Evolutionary conservation across 768 basidiomycete genomes (phyloP), one percentile per base, ranked within the genome.

Genomic region (Wakefieldia striispora): DNA sequence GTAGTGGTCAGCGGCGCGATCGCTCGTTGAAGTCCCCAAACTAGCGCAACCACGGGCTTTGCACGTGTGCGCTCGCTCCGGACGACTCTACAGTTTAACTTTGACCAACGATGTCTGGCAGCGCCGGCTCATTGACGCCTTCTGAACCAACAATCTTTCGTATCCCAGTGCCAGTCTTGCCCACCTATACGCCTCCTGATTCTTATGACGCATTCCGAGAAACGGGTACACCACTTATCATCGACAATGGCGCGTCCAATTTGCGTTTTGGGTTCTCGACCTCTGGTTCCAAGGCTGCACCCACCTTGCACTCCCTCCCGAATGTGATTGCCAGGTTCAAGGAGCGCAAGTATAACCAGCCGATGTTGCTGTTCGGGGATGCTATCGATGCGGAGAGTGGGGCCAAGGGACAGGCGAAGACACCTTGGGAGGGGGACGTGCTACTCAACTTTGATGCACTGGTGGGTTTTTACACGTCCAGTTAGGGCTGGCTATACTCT

Each of bases 401-500:
- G 11, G 86, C 91, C 50, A 80, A 86, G 58, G 79, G 82, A 2
- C 89, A 90, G 64, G 77, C 84, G 7, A 84, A 82, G 60, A 83
- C 82, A 0, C 86, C 95, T 46, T 98, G 90, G 86, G 97, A 99
- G 64, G 94, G 92, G 8, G 97, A 98, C 62, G 83, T 97, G 19
- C 67, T 97, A 40, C 76, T 92, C 58, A 94, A 93, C 68, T 90
- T 88, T 58, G 97, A 98, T 70, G 86, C 91, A 21, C 73, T 98
- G 78, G 95, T 97, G 71, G 71, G 90, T 76, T 23, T 24, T 44
- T 27, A 16, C 24, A 12, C 12, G 1, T 4, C 9, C n/a, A 4
- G 14, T 24, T 48, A 12, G 10, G 29, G 29, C 10, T 27, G 3
- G 26, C 8, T 27, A 7, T 4, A 4, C 24, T 26, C 24, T 26